Percentiles rank a stretch among this genome's conserved stretches.
Conservation (phyloP, 306 rosid genomes). For the Senna siamea region DNA sequence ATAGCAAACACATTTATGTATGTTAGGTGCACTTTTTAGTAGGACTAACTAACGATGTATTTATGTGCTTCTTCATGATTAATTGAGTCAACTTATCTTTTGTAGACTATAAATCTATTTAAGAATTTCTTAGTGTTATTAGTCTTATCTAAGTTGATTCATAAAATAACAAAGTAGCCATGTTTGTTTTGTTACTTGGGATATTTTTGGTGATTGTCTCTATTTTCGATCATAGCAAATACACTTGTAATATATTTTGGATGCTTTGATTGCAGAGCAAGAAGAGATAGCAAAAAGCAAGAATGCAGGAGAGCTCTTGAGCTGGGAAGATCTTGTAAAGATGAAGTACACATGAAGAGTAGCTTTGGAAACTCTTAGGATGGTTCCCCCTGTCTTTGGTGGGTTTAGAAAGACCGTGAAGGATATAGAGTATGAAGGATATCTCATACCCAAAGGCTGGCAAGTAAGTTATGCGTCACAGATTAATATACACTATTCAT, state of each 20-base stretch:
- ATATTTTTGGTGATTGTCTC: not conserved
- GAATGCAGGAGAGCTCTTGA: constrained; percentile 42
- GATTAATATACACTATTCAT: too few species aligned
- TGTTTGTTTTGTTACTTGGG: not conserved
- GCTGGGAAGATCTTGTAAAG: constrained; percentile 58
- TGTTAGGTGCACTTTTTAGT: too few species aligned
- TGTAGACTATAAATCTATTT: too few species aligned
- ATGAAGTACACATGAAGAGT: constrained; percentile 68
- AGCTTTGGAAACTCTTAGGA: constrained; percentile 53
- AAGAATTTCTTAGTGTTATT: too few species aligned
- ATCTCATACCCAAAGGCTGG: constrained; percentile 63
- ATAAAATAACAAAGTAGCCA: too few species aligned
- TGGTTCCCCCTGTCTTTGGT: constrained; percentile 53
- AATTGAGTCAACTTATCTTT: too few species aligned
- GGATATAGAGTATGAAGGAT: constrained; percentile 52
- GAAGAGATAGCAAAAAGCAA: constrained; percentile 55
- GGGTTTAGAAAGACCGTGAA: constrained; percentile 44
- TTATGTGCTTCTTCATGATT: too few species aligned
- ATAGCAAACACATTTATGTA: too few species aligned
- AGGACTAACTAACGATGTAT: too few species aligned
- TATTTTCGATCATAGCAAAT: not conserved
- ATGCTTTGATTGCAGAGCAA: constrained; percentile 41
- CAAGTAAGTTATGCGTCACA: constrained; percentile 38
- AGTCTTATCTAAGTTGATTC: not conserved
- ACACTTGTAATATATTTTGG: not conserved